phyloP scores from a whole-genome alignment of 2,329 filamentous ascomycete species.

The Lasiodiplodia gonubiensis region DNA sequence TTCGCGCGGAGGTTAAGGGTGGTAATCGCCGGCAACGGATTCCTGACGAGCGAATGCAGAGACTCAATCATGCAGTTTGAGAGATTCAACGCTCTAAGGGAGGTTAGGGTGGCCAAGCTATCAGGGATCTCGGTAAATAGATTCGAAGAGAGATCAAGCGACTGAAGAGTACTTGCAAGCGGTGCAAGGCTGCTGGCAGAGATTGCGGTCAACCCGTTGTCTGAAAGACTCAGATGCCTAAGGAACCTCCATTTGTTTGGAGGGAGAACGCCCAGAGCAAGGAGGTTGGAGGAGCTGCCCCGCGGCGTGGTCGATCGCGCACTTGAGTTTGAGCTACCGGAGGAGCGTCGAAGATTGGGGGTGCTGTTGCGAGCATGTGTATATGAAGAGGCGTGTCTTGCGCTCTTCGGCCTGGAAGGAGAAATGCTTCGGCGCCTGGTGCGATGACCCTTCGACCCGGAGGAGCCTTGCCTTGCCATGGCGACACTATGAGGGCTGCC shows the following conservation, averaged over 20 bases:
- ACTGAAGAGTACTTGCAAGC: conserved; percentile 85
- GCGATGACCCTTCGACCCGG: conserved; percentile 45
- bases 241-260: conserved; percentile 94
- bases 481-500: conserved; percentile 55
- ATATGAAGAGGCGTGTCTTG: conserved; percentile 71
- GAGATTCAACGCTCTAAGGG: conserved; percentile 89
- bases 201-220: conserved; percentile 87
- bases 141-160: conserved; percentile 90
- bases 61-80: conserved; percentile 98
- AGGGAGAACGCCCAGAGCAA: conserved; percentile 74
- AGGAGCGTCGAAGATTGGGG: conserved; percentile 83
- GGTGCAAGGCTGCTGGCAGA: conserved; percentile 76
- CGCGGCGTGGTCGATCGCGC: conserved; percentile 60
- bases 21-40: conserved; percentile 89
- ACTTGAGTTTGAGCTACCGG: conserved; percentile 88
- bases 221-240: conserved; percentile 86
- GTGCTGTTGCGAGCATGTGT: conserved; percentile 68
- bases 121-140: conserved; percentile 95
- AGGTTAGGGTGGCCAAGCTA: conserved; percentile 81
- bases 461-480: conserved; percentile 65
- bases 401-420: conserved; percentile 75
- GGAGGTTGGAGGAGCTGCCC: conserved; percentile 78
- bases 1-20: conserved; percentile 91
- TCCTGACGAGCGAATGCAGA: conserved; percentile 82
- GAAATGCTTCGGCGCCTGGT: conserved; percentile 76